Percentiles rank a stretch among this genome's conserved stretches.
Conservation (phyloP, 2,329 filamentous ascomycete species). For the Chrysosporium queenslandicum region DNA sequence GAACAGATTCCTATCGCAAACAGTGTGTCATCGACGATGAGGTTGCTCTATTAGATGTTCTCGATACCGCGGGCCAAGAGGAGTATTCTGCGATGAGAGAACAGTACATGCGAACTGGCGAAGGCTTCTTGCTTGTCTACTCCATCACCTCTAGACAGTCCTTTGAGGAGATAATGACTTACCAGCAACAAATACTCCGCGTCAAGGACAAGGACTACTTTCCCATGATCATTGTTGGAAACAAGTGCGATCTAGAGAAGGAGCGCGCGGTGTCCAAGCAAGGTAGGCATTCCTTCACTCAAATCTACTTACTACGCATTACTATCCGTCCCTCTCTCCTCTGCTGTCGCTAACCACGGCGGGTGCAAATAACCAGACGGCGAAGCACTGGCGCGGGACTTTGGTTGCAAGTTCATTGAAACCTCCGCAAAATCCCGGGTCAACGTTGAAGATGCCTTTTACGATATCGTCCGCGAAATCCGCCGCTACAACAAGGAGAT, state of each 20-base stretch:
- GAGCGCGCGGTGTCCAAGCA: constrained; percentile 86
- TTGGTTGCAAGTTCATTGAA: constrained; percentile 98
- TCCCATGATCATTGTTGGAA: constrained; percentile 96
- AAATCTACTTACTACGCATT: not conserved
- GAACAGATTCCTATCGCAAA: constrained; percentile 94
- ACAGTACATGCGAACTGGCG: constrained; percentile 98
- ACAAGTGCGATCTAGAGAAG: constrained; percentile 95
- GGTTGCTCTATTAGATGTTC: constrained; percentile 90
- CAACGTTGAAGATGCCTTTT: constrained; percentile 98
- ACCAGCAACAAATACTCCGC: constrained; percentile 95
- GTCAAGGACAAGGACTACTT: constrained; percentile 99
- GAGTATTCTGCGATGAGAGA: constrained; percentile 99
- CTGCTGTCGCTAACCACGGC: not conserved
- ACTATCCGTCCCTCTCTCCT: not conserved
- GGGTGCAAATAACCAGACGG: constrained; percentile 54
- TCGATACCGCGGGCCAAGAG: constrained; percentile 96
- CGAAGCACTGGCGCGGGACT: constrained; percentile 70
- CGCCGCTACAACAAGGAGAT: constrained; percentile 97
- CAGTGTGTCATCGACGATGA: constrained; percentile 98
- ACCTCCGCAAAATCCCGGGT: constrained; percentile 96
- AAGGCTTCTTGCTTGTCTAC: constrained; percentile 95
- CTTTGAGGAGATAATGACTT: constrained; percentile 96
- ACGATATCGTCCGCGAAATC: constrained; percentile 96
- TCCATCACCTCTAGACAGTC: constrained; percentile 95
- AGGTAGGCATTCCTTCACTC: constrained; percentile 52